Evolutionary conservation across 495 filamentous ascomycete species (phyloP).

Genomic region (Penicillium diatomitis): DNA sequence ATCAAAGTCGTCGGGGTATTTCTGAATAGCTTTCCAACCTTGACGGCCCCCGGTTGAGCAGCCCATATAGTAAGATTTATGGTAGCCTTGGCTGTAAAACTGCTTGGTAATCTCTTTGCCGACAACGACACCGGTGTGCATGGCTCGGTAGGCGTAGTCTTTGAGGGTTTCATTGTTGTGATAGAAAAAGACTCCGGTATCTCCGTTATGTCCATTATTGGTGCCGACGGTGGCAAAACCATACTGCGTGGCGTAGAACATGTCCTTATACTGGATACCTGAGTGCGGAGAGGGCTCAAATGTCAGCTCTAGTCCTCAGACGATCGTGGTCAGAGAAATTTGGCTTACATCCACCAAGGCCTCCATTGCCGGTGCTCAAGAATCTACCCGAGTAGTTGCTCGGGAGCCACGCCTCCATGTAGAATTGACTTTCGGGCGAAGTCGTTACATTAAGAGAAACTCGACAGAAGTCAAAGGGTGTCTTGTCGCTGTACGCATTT

Average conservation of each 20-base stretch:
- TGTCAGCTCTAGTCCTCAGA: neutral
- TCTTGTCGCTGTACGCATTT: neutral
- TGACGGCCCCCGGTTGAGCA: slow-evolving; percentile 50
- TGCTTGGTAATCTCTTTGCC: slow-evolving; percentile 39
- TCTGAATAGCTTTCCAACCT: slow-evolving; percentile 42
- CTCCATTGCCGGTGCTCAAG: slow-evolving; percentile 39
- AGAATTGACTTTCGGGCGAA: slow-evolving; percentile 31
- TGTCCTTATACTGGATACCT: slow-evolving; percentile 41
- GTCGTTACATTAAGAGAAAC: slow-evolving; percentile 38
- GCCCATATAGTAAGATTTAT: slow-evolving; percentile 46
- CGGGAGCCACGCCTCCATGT: slow-evolving; percentile 46
- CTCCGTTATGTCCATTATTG: slow-evolving; percentile 39
- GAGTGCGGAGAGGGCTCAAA: neutral
- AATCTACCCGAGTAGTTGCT: slow-evolving; percentile 30
- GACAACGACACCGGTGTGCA: slow-evolving; percentile 44
- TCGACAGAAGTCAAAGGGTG: slow-evolving; percentile 26
- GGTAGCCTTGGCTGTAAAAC: slow-evolving; percentile 37
- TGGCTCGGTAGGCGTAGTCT: slow-evolving; percentile 39
- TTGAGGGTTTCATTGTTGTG: slow-evolving; percentile 28
- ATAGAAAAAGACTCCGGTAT: slow-evolving; percentile 32
- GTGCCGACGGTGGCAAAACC: slow-evolving; percentile 49
- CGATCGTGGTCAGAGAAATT: neutral
- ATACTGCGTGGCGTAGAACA: slow-evolving; percentile 32
- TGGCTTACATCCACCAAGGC: slow-evolving; percentile 35
- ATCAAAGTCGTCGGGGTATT: slow-evolving; percentile 50